Conservation (phyloP, 139 green algal genomes). For the Picochlorum sp. region DNA sequence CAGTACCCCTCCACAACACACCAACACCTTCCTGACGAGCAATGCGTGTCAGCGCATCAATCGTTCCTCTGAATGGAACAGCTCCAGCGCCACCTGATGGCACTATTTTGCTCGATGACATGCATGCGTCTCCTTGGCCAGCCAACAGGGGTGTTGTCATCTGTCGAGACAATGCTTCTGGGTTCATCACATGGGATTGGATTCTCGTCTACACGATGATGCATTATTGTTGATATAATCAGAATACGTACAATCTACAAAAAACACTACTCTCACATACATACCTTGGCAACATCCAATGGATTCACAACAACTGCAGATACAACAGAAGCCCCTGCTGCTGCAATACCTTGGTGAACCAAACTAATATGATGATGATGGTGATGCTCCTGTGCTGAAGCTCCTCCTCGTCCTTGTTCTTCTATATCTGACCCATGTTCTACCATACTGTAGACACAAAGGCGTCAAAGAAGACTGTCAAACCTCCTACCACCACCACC, state of each 20-base stretch:
- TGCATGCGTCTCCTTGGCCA: constrained; percentile 43
- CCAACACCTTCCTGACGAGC: constrained; percentile 47
- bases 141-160: neutral
- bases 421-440: no score
- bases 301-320: constrained; percentile 68
- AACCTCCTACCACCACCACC: no score
- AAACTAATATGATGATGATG: constrained; percentile 5
- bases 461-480: no score
- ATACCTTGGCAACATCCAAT: constrained; percentile 75
- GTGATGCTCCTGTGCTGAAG: no score
- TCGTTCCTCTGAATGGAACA: constrained; percentile 14
- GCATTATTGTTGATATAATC: no score
- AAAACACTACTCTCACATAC: neutral
- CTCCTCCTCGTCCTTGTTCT: no score
- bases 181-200: no score
- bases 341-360: constrained; percentile 33
- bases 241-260: no score
- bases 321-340: constrained; percentile 51
- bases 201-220: neutral
- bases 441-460: no score
- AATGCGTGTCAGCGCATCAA: constrained; percentile 40
- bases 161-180: neutral
- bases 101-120: neutral
- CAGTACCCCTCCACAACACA: constrained; percentile 66
- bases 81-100: constrained; percentile 12